phyloP scores from a whole-genome alignment of 2,329 filamentous ascomycete genomes.

The Ramularia collo-cygni region DNA sequence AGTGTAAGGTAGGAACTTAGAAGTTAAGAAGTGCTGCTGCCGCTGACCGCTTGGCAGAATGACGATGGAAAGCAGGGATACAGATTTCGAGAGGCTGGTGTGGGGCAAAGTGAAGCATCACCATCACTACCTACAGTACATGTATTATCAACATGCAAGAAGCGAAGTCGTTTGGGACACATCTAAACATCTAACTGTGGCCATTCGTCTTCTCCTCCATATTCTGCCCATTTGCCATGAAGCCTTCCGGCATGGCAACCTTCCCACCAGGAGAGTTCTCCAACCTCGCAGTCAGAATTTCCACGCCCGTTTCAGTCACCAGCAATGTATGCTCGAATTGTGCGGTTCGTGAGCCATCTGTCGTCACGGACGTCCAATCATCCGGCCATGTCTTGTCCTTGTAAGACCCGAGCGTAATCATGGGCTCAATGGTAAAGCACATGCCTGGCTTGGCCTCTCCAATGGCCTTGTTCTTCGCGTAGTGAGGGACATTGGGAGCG shows the following conservation, averaged over 20 bases:
- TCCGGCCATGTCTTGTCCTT: constrained; percentile 96
- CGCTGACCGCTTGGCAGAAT: not conserved
- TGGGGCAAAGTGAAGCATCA: not conserved
- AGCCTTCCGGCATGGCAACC: constrained; percentile 22
- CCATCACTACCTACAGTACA: no score
- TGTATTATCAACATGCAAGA: no score
- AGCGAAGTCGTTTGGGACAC: no score
- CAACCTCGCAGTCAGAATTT: constrained; percentile 69
- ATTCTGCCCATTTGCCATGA: constrained; percentile 11
- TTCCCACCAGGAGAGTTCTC: constrained; percentile 66
- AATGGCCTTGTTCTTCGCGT: constrained; percentile 96
- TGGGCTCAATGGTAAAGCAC: constrained; percentile 98
- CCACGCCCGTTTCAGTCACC: constrained; percentile 75
- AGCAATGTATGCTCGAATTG: constrained; percentile 89
- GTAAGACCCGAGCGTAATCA: constrained; percentile 90
- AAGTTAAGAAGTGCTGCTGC: no score
- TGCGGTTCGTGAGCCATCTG: constrained; percentile 81
- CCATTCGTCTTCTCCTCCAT: constrained; percentile 8
- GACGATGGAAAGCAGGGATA: not conserved
- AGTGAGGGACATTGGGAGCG: constrained; percentile 91
- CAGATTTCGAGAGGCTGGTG: not conserved
- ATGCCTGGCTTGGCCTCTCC: constrained; percentile 91
- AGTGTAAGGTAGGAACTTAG: no score
- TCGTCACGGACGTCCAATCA: constrained; percentile 94
- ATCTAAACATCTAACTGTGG: no score